Conservation (phyloP, 345 rosid species). For the Cardamine occulta region DNA sequence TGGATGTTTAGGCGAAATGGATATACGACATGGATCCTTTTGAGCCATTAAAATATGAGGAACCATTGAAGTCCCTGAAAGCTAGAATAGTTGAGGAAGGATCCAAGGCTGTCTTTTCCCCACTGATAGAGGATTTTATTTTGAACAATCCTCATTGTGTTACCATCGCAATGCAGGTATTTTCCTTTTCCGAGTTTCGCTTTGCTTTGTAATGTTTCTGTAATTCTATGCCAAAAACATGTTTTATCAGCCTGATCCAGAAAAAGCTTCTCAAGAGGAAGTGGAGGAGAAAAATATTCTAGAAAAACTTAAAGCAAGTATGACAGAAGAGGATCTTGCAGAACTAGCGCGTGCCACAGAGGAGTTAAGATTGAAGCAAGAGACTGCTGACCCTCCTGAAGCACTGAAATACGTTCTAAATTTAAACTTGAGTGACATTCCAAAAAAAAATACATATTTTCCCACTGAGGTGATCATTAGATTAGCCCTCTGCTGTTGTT, state of each 20-base stretch:
- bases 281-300: constrained; percentile 73
- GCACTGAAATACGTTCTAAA: constrained; percentile 80
- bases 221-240: constrained; percentile 19
- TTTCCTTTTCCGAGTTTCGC: neutral
- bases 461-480: constrained; percentile 68
- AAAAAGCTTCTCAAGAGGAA: constrained; percentile 83
- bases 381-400: constrained; percentile 85
- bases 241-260: constrained; percentile 79
- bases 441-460: constrained; percentile 72
- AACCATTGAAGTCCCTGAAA: constrained; percentile 77
- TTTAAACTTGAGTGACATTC: constrained; percentile 74
- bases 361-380: constrained; percentile 82
- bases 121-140: constrained; percentile 78
- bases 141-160: constrained; percentile 80
- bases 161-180: constrained; percentile 91
- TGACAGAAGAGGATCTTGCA: constrained; percentile 93
- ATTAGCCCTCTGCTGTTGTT: constrained; percentile 23
- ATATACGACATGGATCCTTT: constrained; percentile 97
- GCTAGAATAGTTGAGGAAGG: constrained; percentile 82
- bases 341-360: constrained; percentile 84
- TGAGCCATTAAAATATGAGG: constrained; percentile 84
- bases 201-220: constrained; percentile 18
- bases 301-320: constrained; percentile 66
- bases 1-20: constrained; percentile 71
- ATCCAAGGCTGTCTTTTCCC: constrained; percentile 91